Evolutionary conservation across 768 basidiomycete species (phyloP).

Genomic region (Pleurotus ostreatus): DNA sequence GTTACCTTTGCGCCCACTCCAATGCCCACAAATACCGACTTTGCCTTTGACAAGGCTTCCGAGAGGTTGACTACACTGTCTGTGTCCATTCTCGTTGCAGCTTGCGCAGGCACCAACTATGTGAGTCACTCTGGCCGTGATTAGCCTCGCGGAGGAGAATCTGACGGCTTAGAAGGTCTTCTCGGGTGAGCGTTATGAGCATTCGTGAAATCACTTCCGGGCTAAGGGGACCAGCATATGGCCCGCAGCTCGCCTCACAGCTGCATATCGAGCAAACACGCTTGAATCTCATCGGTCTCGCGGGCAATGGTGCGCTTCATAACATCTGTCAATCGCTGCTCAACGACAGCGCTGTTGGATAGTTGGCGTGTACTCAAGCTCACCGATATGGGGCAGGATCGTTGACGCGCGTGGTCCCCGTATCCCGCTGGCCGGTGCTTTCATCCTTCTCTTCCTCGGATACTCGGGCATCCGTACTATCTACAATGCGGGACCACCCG

Average conservation of each 20-base stretch:
- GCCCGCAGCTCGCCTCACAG: slow-evolving; percentile 77
- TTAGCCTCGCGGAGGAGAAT: background rate
- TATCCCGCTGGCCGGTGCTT: slow-evolving; percentile 57
- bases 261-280: slow-evolving; percentile 76
- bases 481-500: slow-evolving; percentile 51
- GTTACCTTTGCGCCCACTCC: no score
- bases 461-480: slow-evolving; percentile 72
- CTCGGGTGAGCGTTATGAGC: background rate
- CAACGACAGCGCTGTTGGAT: background rate
- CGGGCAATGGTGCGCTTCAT: slow-evolving; percentile 59
- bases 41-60: background rate
- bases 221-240: slow-evolving; percentile 56
- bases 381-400: slow-evolving; percentile 79
- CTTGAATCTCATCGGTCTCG: slow-evolving; percentile 76
- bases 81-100: slow-evolving; percentile 57
- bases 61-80: slow-evolving; percentile 38
- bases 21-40: no score
- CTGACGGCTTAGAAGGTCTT: background rate
- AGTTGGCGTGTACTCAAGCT: slow-evolving; percentile 73
- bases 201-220: background rate
- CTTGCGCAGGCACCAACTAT: slow-evolving; percentile 37
- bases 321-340: background rate
- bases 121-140: background rate
- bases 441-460: slow-evolving; percentile 60
- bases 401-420: slow-evolving; percentile 74